A percentile compares a stretch with the other conserved stretches of the same genome.
These are phyloP conservation scores for Martensiomyces pterosporus DNA, from an alignment of 192 early-diverging fungal species.

Conservation along the genomic window DNA sequence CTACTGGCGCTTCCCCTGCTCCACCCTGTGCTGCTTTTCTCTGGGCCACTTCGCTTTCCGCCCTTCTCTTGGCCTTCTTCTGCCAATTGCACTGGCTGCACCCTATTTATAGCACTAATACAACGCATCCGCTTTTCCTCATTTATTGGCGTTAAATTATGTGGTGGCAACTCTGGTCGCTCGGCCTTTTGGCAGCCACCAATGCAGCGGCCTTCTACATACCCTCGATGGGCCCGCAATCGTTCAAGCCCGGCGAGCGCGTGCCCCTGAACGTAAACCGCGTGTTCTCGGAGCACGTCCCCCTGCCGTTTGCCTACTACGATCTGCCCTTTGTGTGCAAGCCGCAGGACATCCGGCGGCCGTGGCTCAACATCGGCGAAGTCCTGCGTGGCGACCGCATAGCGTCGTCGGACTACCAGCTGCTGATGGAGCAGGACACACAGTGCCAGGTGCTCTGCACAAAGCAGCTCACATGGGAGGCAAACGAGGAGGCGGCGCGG, in stretches of 20 bases:
- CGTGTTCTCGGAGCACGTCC: slow-evolving; percentile 64
- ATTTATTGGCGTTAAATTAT: no score
- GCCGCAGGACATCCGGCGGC: slow-evolving; percentile 19
- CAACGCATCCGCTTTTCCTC: no score
- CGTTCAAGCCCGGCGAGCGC: slow-evolving; percentile 45
- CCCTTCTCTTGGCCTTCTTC: no score
- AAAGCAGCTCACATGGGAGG: slow-evolving; percentile 35
- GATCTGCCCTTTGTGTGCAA: slow-evolving; percentile 63
- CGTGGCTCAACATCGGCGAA: slow-evolving; percentile 58
- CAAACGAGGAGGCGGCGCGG: slow-evolving; percentile 45
- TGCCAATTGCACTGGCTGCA: no score
- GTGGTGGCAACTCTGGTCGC: no score
- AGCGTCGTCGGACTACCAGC: slow-evolving; percentile 54
- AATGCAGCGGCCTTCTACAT: slow-evolving; percentile 49
- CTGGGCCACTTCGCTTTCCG: no score
- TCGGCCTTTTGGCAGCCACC: no score
- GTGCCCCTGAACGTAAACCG: slow-evolving; percentile 67
- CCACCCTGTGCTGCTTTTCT: no score
- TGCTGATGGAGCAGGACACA: slow-evolving; percentile 46
- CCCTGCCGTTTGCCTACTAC: slow-evolving; percentile 61
- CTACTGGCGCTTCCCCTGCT: no score
- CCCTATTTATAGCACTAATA: no score
- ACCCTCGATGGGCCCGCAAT: slow-evolving; percentile 41
- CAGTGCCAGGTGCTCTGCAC: slow-evolving; percentile 57
- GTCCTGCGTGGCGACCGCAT: slow-evolving; percentile 72